Evolutionary conservation across 1,284 basidiomycete genomes (phyloP).

Genomic region (Cryptococcus sp.): DNA sequence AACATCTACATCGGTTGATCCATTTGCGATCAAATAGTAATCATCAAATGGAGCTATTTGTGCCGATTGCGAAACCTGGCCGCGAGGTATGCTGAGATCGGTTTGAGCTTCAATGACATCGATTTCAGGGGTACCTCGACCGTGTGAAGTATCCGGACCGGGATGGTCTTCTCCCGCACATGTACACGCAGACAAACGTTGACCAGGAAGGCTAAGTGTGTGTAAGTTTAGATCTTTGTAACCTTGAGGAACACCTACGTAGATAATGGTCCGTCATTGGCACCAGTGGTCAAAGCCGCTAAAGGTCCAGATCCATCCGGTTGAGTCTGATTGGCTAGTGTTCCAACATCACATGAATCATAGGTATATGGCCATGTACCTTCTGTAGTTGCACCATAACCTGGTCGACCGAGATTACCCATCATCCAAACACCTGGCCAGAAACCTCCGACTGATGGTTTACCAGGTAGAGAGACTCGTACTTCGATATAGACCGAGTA

Average conservation of each 20-base stretch:
- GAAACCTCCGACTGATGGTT: constrained; percentile 49
- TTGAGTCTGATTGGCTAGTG: constrained; percentile 56
- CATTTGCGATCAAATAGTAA: constrained; percentile 58
- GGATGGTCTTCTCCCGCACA: constrained; percentile 52
- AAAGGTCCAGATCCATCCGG: constrained; percentile 39
- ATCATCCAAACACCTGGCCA: constrained; percentile 86
- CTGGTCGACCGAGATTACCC: constrained; percentile 82
- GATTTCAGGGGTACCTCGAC: constrained; percentile 54
- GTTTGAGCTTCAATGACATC: constrained; percentile 52
- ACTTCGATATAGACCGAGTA: constrained; percentile 48
- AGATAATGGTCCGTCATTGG: constrained; percentile 17
- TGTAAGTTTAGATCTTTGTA: neutral
- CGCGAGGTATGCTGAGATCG: constrained; percentile 16
- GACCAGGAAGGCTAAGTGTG: constrained; percentile 51
- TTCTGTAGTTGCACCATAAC: constrained; percentile 73
- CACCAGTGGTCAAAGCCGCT: constrained; percentile 20
- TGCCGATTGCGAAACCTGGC: constrained; percentile 58
- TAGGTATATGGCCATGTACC: constrained; percentile 55
- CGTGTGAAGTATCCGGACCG: constrained; percentile 43
- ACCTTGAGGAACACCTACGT: constrained; percentile 12
- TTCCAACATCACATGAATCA: constrained; percentile 75
- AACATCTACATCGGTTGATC: constrained; percentile 41
- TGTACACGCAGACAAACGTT: constrained; percentile 56
- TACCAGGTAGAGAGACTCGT: constrained; percentile 75
- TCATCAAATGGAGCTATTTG: constrained; percentile 58